These are phyloP conservation scores for Raffaelea arxii DNA, from an alignment of 2,329 filamentous ascomycete genomes.

Conservation along the genomic window DNA sequence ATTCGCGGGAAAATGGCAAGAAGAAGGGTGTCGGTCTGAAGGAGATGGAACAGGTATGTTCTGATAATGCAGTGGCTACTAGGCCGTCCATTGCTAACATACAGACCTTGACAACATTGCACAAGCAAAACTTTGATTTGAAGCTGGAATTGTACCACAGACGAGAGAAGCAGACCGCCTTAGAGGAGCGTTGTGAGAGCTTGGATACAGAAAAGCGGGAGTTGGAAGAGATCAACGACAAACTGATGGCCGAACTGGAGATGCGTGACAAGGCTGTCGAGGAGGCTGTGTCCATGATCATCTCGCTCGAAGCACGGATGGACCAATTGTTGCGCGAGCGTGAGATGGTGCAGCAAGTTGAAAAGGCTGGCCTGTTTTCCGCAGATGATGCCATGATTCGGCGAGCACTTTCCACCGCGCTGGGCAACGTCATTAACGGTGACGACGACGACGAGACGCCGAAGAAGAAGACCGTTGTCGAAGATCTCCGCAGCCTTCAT, in stretches of 20 bases:
- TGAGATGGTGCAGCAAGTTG: constrained; percentile 41
- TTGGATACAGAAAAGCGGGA: constrained; percentile 50
- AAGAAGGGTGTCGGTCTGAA: constrained; percentile 52
- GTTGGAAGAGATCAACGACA: constrained; percentile 46
- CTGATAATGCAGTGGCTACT: not conserved
- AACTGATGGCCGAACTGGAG: constrained; percentile 50
- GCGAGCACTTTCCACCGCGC: constrained; percentile 12
- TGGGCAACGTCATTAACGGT: constrained; percentile 1
- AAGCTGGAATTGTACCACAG: constrained; percentile 65
- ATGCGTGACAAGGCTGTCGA: constrained; percentile 61
- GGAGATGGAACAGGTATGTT: constrained; percentile 55
- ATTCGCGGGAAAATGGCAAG: constrained; percentile 26
- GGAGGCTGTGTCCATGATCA: constrained; percentile 62
- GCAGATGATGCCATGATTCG: constrained; percentile 18
- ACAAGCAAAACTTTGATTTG: constrained; percentile 70
- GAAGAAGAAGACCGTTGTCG: constrained; percentile 14
- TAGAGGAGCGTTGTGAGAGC: constrained; percentile 38
- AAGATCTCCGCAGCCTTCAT: constrained; percentile 30
- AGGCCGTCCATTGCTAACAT: not conserved
- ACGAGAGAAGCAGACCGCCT: constrained; percentile 48
- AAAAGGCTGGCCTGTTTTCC: constrained; percentile 23
- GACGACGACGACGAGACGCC: constrained; percentile 11
- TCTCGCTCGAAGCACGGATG: constrained; percentile 50
- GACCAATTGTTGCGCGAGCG: constrained; percentile 44
- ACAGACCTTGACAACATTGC: constrained; percentile 55